A percentile compares a stretch with the other conserved stretches of the same genome.
Evolutionary conservation across 2,329 filamentous ascomycete species (phyloP).

Genomic region (Tricladium varicosporioides): DNA sequence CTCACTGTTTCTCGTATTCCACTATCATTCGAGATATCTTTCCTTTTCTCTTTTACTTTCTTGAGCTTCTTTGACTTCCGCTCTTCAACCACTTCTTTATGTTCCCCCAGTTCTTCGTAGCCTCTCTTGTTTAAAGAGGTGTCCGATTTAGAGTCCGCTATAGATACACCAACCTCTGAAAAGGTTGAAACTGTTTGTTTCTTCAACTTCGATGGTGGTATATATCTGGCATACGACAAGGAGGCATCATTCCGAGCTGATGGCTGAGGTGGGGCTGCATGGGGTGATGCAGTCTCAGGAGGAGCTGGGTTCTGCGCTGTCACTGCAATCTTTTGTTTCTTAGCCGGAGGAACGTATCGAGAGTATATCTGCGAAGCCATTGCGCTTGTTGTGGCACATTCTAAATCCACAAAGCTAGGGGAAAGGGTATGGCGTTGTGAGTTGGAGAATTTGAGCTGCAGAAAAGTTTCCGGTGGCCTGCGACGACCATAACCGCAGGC

Average conservation of each 20-base stretch:
- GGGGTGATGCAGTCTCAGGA: background rate
- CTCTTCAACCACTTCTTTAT: conserved; percentile 11
- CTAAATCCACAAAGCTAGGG: no score
- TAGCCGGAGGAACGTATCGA: conserved; percentile 31
- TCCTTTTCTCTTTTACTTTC: conserved; percentile 5
- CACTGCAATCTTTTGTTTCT: conserved; percentile 17
- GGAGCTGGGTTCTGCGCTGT: conserved; percentile 2
- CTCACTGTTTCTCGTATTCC: background rate
- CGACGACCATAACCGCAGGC: background rate
- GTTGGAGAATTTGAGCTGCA: background rate
- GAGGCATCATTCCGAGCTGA: conserved; percentile 28
- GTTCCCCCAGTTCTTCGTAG: conserved; percentile 8
- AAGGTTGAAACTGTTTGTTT: background rate
- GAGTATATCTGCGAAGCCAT: conserved; percentile 32
- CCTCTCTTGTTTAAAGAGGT: background rate
- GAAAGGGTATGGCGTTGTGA: no score
- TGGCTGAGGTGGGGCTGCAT: conserved; percentile 11
- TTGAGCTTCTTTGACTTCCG: background rate
- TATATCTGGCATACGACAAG: conserved; percentile 31
- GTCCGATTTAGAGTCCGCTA: background rate
- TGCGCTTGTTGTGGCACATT: background rate
- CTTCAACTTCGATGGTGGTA: conserved; percentile 28
- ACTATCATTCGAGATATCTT: background rate
- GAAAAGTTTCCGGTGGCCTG: conserved; percentile 12
- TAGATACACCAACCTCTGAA: background rate